Evolutionary conservation across 1,284 basidiomycete species (phyloP).

Genomic region (Cryptococcus sp.): DNA sequence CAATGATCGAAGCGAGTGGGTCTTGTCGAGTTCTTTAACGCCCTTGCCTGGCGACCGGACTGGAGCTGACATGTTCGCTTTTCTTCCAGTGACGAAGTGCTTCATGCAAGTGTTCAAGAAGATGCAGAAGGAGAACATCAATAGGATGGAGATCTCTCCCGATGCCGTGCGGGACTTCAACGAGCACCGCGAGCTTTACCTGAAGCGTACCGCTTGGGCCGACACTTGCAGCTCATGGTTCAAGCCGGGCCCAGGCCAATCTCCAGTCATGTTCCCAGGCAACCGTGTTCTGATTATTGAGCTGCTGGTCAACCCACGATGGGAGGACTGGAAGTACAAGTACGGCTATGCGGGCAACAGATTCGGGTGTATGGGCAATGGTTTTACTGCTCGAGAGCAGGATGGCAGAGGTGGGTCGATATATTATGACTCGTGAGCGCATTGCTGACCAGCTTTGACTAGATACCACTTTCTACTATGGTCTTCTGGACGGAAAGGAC

Average conservation of each 20-base stretch:
- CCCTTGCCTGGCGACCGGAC: neutral
- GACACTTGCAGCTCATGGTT: conserved; percentile 32
- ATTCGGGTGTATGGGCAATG: conserved; percentile 38
- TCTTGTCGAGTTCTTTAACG: neutral
- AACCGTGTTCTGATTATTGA: conserved; percentile 31
- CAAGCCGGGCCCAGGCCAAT: conserved; percentile 26
- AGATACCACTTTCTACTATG: conserved; percentile 26
- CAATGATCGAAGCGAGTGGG: conserved; percentile 27
- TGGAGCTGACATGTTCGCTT: neutral
- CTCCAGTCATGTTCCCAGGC: conserved; percentile 26
- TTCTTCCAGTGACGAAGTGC: conserved; percentile 10
- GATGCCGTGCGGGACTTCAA: conserved; percentile 39
- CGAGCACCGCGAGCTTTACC: conserved; percentile 35
- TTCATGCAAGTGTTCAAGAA: conserved; percentile 27
- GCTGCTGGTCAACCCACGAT: conserved; percentile 34
- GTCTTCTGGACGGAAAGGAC: conserved; percentile 19
- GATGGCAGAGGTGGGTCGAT: conserved; percentile 21
- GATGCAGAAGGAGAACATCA: conserved; percentile 31
- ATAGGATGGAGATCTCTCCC: conserved; percentile 29
- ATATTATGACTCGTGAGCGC: neutral
- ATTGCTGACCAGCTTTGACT: neutral
- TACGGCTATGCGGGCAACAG: conserved; percentile 27
- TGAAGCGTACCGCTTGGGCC: conserved; percentile 35
- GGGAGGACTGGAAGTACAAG: conserved; percentile 42
- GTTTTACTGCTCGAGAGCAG: conserved; percentile 32